Conservation (phyloP, 2,329 filamentous ascomycete species). For the Aureobasidium sp. region DNA sequence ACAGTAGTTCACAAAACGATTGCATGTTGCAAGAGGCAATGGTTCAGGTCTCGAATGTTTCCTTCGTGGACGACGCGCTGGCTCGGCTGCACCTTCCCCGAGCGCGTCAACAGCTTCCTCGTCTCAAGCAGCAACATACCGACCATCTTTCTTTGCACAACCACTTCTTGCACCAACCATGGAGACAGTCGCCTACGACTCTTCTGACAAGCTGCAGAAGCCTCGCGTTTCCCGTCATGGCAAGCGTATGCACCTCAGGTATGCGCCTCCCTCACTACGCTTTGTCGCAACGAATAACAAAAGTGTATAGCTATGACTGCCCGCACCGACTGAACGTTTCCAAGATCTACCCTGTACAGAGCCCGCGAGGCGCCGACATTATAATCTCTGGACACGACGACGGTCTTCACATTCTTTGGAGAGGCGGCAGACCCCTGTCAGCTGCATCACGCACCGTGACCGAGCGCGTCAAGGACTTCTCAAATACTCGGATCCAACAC, state of each 20-base stretch:
- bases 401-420: conserved; percentile 54
- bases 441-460: conserved; percentile 1
- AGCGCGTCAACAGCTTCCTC: conserved; percentile 7
- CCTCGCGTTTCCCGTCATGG: conserved; percentile 15
- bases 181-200: not conserved
- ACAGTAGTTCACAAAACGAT: not conserved
- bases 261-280: not conserved
- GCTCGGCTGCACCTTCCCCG: conserved; percentile 8
- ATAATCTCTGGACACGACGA: conserved; percentile 53
- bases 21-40: not conserved
- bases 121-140: not conserved
- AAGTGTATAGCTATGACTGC: conserved; percentile 49
- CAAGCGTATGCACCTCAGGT: conserved; percentile 29
- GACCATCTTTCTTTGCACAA: not conserved
- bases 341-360: conserved; percentile 50
- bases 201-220: conserved; percentile 11
- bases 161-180: not conserved
- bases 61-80: not conserved
- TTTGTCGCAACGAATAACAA: not conserved
- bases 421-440: conserved; percentile 42
- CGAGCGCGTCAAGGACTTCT: conserved; percentile 1
- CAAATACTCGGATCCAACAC: not conserved
- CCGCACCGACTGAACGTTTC: conserved; percentile 51
- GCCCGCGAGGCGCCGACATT: conserved; percentile 56
- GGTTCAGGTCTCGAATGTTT: not conserved